Base-by-base conservation (phyloP, 2,329 filamentous ascomycete genomes). In the Pestalotiopsis sp. region DNA sequence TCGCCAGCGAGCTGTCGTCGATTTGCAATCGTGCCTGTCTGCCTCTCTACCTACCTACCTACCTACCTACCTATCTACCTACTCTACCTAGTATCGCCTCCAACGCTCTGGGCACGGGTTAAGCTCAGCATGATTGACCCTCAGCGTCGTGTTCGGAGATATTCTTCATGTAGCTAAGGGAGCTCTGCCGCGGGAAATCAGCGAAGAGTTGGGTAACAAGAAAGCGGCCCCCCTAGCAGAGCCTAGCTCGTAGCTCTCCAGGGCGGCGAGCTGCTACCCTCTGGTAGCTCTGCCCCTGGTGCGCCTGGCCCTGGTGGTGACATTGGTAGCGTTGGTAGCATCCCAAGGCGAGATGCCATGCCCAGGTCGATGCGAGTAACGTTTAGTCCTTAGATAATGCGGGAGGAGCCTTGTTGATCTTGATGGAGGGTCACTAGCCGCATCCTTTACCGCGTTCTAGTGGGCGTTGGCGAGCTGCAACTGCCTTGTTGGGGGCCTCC, bases 91-190 rank as follows among this genome's bases (percentile, higher is more conserved):
- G 45, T 52, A 52, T 52, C 45, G 45, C 45, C 45, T 52, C 57
- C 57, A 59, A 23, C 23, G 57, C 57, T 27, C 27, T 36, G 57
- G 23, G 57, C 57, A 59, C n/a, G 57, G 14, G 57, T 27, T 62
- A 62, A 62, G 31, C 59, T 62, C 25, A 45, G 27, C 58, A 45
- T 66, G 56, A 25, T 14, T 36, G 36, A 59, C 66, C 45, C 57
- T 67, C 66, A 63, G 45, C 38, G 66, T 67, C 57, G 66, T 67
- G 66, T 67, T 67, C 66, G 66, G 66, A 67, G 59, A 67, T 61
- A 67, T 67, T 67, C 66, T 52, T 67, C 41, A 63, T 63, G 59
- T 62, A 67, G 59, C 59, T 63, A 67, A 63, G 52, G 57, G 52
- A 62, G 66, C 57, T 67, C 59, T 62, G 57, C 66, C 59, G 57